Evolutionary conservation across 495 filamentous ascomycete species (phyloP), one percentile per base, ranked within the genome.

Genomic region (Letharia columbiana): DNA sequence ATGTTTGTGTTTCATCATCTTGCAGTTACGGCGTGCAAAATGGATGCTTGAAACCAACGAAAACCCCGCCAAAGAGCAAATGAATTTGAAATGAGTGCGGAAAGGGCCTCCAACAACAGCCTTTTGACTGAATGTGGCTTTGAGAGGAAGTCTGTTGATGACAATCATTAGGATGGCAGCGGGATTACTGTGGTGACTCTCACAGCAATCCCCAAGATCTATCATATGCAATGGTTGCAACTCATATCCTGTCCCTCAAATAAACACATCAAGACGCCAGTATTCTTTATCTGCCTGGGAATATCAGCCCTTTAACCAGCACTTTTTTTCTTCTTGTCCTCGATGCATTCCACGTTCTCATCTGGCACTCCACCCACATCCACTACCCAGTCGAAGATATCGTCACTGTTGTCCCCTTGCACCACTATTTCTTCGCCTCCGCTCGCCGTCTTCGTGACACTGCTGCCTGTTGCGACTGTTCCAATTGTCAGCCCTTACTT

Each of bases 381-480:
- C 67, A 89, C 75, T 66, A 99, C 74, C 79, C 90, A 97, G 69
- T 98, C 95, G 70, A 88, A 84, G 63, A 99, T 88, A 75, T 98
- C 94, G 73, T 92, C 92, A 75, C 91, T 95, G 69, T 97, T 86
- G 77, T 99, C 94, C 18, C 94, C 94, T 76, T 99, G 94, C 50
- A 99, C 92, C 42, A 96, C 93, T 73, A 99, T 97, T 80, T 98
- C 94, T 76, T 98, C 94, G 15, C 87, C 87, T 3, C 92, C 93
- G 58, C 85, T 87, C 33, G 91, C 84, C 11, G 87, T 82, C 78
- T 96, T 94, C 20, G 93, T 98, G 52, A 98, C 92, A 18, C 86
- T 90, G n/a, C 86, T 86, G 0, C 94, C 94, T 2, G 94, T 97
- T 23, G 95, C 95, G 73, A 99, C 56, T 54, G n/a, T 31, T 78